These are phyloP conservation scores for Pelargonium nanum DNA, from an alignment of 345 rosid species.

Conservation along the genomic window DNA sequence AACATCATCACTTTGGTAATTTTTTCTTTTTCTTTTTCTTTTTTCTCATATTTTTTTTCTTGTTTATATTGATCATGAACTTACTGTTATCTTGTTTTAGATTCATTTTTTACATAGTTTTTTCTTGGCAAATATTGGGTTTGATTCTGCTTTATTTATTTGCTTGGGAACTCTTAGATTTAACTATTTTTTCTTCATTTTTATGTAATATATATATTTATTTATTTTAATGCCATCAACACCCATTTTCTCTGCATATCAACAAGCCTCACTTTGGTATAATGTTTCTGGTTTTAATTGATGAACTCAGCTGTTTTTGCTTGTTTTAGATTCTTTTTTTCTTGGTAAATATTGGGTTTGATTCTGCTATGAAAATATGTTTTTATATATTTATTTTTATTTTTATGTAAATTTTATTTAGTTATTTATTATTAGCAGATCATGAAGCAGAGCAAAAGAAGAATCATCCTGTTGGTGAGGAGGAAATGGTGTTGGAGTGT, in stretches of 20 bases:
- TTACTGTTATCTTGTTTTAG: background rate
- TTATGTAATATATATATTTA: no score
- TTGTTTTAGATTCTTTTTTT: background rate
- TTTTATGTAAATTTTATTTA: background rate
- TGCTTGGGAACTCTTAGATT: no score
- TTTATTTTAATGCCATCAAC: no score
- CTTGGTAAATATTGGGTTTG: no score
- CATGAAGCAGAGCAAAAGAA: conserved; percentile 30
- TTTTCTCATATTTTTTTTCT: background rate
- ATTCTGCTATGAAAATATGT: background rate
- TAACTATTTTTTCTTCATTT: no score
- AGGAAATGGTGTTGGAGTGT: conserved; percentile 33
- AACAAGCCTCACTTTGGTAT: no score
- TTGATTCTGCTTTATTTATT: no score
- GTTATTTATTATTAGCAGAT: conserved; percentile 9
- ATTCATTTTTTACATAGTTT: background rate
- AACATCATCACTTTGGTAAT: conserved; percentile 36
- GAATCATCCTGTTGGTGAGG: conserved; percentile 22
- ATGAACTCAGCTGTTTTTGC: no score
- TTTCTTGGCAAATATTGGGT: no score
- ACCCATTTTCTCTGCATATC: no score
- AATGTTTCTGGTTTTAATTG: no score
- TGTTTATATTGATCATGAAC: no score
- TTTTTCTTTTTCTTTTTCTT: background rate
- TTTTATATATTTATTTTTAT: background rate